Evolutionary conservation across 2,329 filamentous ascomycete genomes (phyloP).

Genomic region (Diaporthe nobilis): DNA sequence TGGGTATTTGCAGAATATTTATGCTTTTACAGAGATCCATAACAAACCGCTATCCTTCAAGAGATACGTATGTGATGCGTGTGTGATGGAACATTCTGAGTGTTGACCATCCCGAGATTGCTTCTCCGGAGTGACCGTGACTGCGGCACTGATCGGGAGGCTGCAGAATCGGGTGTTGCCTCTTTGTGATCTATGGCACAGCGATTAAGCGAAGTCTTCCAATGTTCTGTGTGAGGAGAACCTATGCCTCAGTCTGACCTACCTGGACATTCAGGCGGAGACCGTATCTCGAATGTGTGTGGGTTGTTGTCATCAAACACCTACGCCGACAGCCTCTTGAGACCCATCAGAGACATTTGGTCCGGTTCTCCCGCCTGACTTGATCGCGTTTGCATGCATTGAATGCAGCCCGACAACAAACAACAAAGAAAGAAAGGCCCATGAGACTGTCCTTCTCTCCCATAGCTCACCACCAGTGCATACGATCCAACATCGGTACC

Average conservation of each 20-base stretch:
- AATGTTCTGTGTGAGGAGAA: background rate
- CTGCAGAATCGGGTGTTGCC: background rate
- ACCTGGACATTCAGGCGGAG: background rate
- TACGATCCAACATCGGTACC: background rate
- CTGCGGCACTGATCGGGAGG: background rate
- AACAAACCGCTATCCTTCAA: background rate
- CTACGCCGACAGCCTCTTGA: background rate
- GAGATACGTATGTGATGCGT: background rate
- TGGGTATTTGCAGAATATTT: background rate
- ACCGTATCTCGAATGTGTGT: background rate
- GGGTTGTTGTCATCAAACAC: background rate
- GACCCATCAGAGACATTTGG: background rate
- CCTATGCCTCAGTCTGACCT: background rate
- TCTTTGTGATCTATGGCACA: background rate
- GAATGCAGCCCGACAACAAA: background rate
- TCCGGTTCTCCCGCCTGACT: background rate
- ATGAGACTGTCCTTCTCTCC: background rate
- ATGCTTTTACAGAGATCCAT: background rate
- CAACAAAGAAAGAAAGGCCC: background rate
- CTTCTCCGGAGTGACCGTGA: background rate
- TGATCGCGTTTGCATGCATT: background rate
- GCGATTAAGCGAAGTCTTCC: background rate
- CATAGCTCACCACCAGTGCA: background rate
- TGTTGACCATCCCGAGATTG: background rate
- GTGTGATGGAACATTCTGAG: background rate